A percentile compares a stretch with the other conserved stretches of the same genome.
Evolutionary conservation across 768 basidiomycete genomes (phyloP).

Genomic region (Hydnomerulius pinastri): DNA sequence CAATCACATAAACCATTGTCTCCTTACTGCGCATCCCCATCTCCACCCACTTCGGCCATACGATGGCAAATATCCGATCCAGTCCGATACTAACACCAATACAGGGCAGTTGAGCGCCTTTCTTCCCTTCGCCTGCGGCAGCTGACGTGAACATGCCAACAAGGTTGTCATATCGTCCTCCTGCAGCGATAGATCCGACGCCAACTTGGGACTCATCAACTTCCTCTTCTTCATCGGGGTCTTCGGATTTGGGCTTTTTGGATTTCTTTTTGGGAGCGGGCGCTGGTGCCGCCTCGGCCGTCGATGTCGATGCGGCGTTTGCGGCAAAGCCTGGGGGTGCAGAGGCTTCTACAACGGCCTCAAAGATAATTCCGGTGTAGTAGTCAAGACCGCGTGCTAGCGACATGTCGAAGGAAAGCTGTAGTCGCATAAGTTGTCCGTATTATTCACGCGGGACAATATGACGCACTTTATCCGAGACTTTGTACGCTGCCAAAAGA

Average conservation of each 20-base stretch:
- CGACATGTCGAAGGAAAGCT: conserved; percentile 96
- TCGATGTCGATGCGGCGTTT: conserved; percentile 45
- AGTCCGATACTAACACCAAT: conserved; percentile 92
- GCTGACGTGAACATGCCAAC: conserved; percentile 90
- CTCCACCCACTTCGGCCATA: conserved; percentile 86
- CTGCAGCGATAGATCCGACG: conserved; percentile 99
- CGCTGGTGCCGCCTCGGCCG: conserved; percentile 25
- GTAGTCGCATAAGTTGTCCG: background rate
- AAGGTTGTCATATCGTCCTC: conserved; percentile 94
- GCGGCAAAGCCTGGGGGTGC: conserved; percentile 82
- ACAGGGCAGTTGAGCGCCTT: conserved; percentile 72
- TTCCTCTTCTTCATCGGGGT: conserved; percentile 69
- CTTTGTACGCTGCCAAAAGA: conserved; percentile 78
- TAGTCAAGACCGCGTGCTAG: conserved; percentile 98
- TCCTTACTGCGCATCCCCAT: conserved; percentile 82
- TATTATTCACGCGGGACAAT: background rate
- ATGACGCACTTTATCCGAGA: conserved; percentile 66
- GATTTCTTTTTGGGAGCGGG: conserved; percentile 38
- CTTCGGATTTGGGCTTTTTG: conserved; percentile 46
- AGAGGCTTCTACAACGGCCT: conserved; percentile 91
- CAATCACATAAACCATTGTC: conserved; percentile 93
- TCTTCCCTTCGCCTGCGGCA: conserved; percentile 75
- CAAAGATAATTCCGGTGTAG: conserved; percentile 98
- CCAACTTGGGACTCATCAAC: conserved; percentile 92
- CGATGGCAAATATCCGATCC: conserved; percentile 88